A percentile compares a stretch with the other conserved stretches of the same genome.
Conservation (phyloP, 371 early-diverging fungal genomes). For the Lichtheimia hyalospora region DNA sequence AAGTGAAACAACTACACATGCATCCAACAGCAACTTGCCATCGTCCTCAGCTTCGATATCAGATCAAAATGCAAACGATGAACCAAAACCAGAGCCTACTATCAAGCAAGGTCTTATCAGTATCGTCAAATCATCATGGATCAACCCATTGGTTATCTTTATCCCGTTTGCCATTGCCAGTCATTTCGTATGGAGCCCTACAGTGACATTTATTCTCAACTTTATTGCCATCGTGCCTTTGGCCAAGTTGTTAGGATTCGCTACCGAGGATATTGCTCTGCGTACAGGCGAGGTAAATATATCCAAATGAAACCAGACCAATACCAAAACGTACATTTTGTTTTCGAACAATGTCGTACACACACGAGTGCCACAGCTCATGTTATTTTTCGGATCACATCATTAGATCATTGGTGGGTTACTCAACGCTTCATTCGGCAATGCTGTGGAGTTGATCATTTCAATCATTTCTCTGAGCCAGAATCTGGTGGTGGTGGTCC, state of each 20-base stretch:
- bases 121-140: constrained; percentile 53
- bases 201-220: constrained; percentile 76
- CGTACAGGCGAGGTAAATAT: constrained; percentile 53
- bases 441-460: constrained; percentile 84
- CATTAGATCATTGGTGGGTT: constrained; percentile 76
- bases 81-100: constrained; percentile 13
- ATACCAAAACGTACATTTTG: too few species aligned
- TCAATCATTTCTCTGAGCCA: constrained; percentile 77
- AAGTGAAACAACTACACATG: too few species aligned
- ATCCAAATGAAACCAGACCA: background rate
- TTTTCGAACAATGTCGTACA: too few species aligned
- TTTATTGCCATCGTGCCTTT: constrained; percentile 90
- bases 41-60: too few species aligned
- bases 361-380: too few species aligned
- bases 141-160: constrained; percentile 71
- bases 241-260: constrained; percentile 62
- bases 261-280: constrained; percentile 68
- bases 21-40: too few species aligned
- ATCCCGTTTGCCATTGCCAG: constrained; percentile 76
- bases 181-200: constrained; percentile 60
- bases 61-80: too few species aligned
- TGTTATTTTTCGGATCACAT: background rate
- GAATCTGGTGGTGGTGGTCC: constrained; percentile 77
- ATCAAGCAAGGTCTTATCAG: constrained; percentile 29
- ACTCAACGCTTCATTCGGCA: constrained; percentile 83